Evolutionary conservation across 257 asterid species (phyloP), one percentile per base, ranked within the genome.

Genomic region (Salvia splendens): DNA sequence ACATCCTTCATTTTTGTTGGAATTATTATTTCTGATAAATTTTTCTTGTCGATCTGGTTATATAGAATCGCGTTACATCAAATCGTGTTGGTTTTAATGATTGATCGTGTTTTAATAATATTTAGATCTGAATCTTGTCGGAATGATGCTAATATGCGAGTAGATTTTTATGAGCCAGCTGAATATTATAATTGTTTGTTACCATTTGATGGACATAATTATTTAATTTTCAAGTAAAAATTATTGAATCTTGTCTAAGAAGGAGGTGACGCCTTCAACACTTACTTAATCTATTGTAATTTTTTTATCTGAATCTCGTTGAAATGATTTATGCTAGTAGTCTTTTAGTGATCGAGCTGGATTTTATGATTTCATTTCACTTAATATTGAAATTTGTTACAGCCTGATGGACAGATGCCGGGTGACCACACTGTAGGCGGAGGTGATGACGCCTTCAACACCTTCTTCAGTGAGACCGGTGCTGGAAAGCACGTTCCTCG

Each of bases 391-490:
- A 8, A 6, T 61, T 12, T 8, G 5, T 69, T 6, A 6, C 77
- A 89, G 96, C 92, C 98, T 71, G 96, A 89, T 87, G 98, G 98
- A 1, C 92, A 91, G 80, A 91, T 91, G 98, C 95, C 96, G 0
- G 76, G 95, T 0, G 96, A 91, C 57, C 59, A 60, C 41, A 89
- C 98, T 16, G 96, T 91, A 6, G 98, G 98, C 0, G 96, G 98
- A 5, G 98, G 98, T 5, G 98, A 91, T 12, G 98, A 91, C 16
- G 98, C 98, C 30, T 91, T 91, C 89, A 91, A 91, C 81, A 91
- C 98, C 0, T 91, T 91, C 80, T 91, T 91, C 87, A 86, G 95
- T 36, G 98, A 91, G 67, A 91, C 98, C 28, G 98, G 98, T 5
- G 98, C 98, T 3, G 98, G 98, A 64, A 91, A 91, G 75, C 98